Conservation (phyloP, 2,329 filamentous ascomycete species). For the Lachnellula hyalina region DNA sequence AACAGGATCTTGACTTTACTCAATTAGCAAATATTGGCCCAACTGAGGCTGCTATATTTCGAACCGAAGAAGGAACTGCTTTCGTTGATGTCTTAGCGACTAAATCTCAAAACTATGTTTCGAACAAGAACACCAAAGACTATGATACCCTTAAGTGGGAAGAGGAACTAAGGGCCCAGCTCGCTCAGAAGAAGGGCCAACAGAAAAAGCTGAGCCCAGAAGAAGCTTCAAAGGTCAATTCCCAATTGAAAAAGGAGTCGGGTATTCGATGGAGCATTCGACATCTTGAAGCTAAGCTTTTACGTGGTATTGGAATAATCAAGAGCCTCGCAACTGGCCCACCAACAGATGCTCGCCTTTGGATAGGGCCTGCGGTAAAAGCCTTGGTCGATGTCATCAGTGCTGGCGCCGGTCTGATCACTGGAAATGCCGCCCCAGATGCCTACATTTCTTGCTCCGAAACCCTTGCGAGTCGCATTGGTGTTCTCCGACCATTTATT, state of each 20-base stretch:
- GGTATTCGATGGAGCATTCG: conserved; percentile 70
- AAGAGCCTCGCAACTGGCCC: conserved; percentile 76
- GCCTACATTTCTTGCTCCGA: conserved; percentile 78
- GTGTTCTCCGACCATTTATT: conserved; percentile 72
- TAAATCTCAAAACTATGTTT: conserved; percentile 62
- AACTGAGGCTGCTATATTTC: conserved; percentile 87
- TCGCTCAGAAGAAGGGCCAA: conserved; percentile 89
- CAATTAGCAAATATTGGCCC: conserved; percentile 71
- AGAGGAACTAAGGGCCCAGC: conserved; percentile 76
- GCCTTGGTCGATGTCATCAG: conserved; percentile 69
- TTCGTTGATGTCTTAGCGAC: conserved; percentile 90
- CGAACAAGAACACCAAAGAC: conserved; percentile 89
- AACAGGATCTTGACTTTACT: conserved; percentile 63
- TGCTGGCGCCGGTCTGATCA: conserved; percentile 74
- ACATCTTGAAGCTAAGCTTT: conserved; percentile 62
- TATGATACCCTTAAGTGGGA: conserved; percentile 98
- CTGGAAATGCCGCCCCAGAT: conserved; percentile 71
- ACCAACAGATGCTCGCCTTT: conserved; percentile 80
- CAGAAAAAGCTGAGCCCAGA: conserved; percentile 88
- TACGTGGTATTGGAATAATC: conserved; percentile 82
- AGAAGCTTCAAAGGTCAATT: conserved; percentile 83
- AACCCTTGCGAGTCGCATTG: conserved; percentile 68
- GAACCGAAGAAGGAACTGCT: conserved; percentile 79
- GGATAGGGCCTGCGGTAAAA: conserved; percentile 79
- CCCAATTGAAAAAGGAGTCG: conserved; percentile 82